Evolutionary conservation across 352 stramenopile species (phyloP).

Genomic region (Globisporangium cylindrosporum): DNA sequence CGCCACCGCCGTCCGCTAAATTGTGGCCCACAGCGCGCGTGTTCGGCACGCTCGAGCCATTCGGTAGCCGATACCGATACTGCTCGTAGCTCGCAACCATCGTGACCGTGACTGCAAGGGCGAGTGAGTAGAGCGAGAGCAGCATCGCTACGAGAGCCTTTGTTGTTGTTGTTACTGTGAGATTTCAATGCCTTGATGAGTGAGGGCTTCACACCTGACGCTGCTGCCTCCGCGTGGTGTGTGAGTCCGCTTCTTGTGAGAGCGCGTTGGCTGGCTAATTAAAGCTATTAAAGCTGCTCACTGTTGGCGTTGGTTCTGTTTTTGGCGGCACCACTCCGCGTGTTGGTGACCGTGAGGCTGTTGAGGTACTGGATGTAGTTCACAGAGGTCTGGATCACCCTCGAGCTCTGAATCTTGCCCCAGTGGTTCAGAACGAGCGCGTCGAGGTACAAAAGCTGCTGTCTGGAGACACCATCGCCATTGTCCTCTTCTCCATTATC

Average conservation of each 20-base stretch:
- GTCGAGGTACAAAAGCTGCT: slow-evolving; percentile 65
- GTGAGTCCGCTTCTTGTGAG: not conserved
- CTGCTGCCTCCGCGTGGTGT: not conserved
- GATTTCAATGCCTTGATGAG: not conserved
- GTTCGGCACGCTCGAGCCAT: slow-evolving; percentile 5
- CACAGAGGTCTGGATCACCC: slow-evolving; percentile 33
- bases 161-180: not conserved
- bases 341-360: slow-evolving; percentile 10
- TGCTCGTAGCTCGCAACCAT: slow-evolving; percentile 7
- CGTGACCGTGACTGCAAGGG: not conserved
- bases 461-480: slow-evolving; percentile 26
- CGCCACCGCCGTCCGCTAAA: not conserved
- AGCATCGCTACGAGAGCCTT: not conserved
- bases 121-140: not conserved
- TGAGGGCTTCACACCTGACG: not conserved
- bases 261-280: not conserved
- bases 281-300: not conserved
- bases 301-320: not conserved
- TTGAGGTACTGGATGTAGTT: slow-evolving; percentile 55
- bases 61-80: slow-evolving; percentile 8
- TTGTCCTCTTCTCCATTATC: slow-evolving; percentile 7
- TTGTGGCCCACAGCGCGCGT: slow-evolving; percentile 5
- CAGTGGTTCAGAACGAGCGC: slow-evolving; percentile 56
- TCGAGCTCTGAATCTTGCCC: slow-evolving; percentile 29
- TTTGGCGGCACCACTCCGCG: not conserved